Base-by-base conservation (phyloP, 148 eudicot species). In the Salicornia ramosissima region DNA sequence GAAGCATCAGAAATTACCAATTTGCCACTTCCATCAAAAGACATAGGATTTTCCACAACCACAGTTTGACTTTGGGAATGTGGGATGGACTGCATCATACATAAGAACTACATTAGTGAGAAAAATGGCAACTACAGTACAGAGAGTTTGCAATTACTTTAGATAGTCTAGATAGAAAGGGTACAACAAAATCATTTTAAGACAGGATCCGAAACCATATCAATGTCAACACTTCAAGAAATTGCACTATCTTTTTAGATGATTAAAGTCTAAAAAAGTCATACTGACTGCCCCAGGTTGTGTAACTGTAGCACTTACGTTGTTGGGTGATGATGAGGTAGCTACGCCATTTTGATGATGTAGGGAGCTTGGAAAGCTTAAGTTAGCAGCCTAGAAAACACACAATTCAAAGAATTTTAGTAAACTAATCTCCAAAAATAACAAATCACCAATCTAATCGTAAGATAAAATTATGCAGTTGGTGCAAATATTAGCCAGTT, bases 11-110 rank as follows among this genome's bases (percentile, higher is more conserved):
- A 71, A 68, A 70, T 80, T 70, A 86, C 94, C 85, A 86, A 43
- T 82, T 88, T 88, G 33, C 95, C 87, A 68, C 80, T 81, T 71
- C 73, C 80, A 28, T 83, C 82, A 42, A 79, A 62, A 12, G 87
- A 83, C 82, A 79, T 81, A 2, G 87, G 87, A 52, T 83, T 83
- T 73, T 83, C 87, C 21, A 83, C 80, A 2, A 81, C 84, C 64
- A 83, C 87, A 5, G 84, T 78, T 68, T 80, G 86, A 67, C 69
- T 72, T 21, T 65, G 79, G 54, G 69, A 28, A 53, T 72, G 63
- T 16, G 84, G 40, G 49, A 58, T 36, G 2, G 78, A 57, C 86
- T 81, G 79, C 80, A 71, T 36, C 43, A 64, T 12, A 58, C n/a
- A 28, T 0, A 61, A 39, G 42, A 42, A 21, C 39, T 10, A 19